Conservation (phyloP, 345 rosid genomes). For the Hypericum androsaemum region DNA sequence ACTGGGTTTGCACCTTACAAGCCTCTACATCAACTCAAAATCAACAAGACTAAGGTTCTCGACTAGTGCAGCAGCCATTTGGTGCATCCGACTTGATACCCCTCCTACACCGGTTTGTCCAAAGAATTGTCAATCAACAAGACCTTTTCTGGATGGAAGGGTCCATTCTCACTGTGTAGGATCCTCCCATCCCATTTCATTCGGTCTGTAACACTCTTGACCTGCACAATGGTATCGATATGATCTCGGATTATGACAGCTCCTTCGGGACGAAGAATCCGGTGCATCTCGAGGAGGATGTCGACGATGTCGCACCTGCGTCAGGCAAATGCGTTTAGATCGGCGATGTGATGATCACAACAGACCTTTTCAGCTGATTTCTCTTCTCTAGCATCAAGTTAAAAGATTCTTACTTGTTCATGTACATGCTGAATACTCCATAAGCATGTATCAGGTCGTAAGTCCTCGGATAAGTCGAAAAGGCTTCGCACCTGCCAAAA, state of each 20-base stretch:
- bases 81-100: neutral
- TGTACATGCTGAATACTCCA: conserved; percentile 20
- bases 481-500: conserved; percentile 46
- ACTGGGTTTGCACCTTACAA: no score
- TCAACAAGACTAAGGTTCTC: no score
- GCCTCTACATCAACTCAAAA: no score
- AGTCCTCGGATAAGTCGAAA: conserved; percentile 56
- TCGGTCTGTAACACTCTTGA: conserved; percentile 28
- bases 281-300: conserved; percentile 54
- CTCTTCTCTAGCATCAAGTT: no score
- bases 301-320: conserved; percentile 49
- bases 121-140: conserved; percentile 29
- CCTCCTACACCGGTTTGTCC: neutral
- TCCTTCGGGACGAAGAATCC: conserved; percentile 52
- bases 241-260: conserved; percentile 44
- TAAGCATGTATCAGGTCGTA: conserved; percentile 50
- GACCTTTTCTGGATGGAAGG: conserved; percentile 36
- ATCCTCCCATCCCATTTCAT: conserved; percentile 47
- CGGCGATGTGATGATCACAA: neutral
- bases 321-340: neutral
- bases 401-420: conserved; percentile 8
- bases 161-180: conserved; percentile 28
- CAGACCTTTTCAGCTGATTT: no score
- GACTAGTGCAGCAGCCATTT: no score
- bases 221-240: conserved; percentile 35